A percentile compares a stretch with the other conserved stretches of the same genome.
These are phyloP conservation scores for Vitellaria paradoxa DNA, from an alignment of 179 eudicot genomes.

Conservation along the genomic window DNA sequence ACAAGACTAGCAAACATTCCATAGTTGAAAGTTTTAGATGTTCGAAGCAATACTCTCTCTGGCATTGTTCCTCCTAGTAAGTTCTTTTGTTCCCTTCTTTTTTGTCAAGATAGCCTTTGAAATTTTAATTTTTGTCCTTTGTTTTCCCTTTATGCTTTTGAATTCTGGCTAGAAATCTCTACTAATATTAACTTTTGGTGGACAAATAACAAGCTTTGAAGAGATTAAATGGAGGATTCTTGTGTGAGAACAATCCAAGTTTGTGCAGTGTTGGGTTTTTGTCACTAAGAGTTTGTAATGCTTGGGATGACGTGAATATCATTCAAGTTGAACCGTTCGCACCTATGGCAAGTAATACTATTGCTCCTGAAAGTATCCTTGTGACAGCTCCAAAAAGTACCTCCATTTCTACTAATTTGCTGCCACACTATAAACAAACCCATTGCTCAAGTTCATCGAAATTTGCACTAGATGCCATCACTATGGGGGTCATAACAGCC, in stretches of 20 bases:
- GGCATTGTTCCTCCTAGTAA: constrained; percentile 70
- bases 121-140: neutral
- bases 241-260: constrained; percentile 54
- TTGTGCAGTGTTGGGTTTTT: constrained; percentile 65
- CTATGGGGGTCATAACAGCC: constrained; percentile 37
- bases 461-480: constrained; percentile 33
- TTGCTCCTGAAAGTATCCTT: no score
- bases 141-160: neutral
- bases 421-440: constrained; percentile 32
- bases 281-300: constrained; percentile 57
- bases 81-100: constrained; percentile 6
- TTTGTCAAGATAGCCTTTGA: neutral
- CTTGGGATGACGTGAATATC: constrained; percentile 31
- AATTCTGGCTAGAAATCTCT: no score
- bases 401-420: constrained; percentile 44
- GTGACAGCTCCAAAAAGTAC: constrained; percentile 16
- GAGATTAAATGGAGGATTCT: constrained; percentile 50
- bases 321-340: constrained; percentile 42
- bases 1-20: constrained; percentile 38
- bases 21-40: constrained; percentile 43
- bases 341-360: constrained; percentile 25
- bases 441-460: constrained; percentile 44
- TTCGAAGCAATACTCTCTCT: constrained; percentile 64
- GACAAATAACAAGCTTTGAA: constrained; percentile 45
- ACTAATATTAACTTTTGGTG: neutral